Conservation (phyloP, 768 basidiomycete species). For the Lentinula raphanica region DNA sequence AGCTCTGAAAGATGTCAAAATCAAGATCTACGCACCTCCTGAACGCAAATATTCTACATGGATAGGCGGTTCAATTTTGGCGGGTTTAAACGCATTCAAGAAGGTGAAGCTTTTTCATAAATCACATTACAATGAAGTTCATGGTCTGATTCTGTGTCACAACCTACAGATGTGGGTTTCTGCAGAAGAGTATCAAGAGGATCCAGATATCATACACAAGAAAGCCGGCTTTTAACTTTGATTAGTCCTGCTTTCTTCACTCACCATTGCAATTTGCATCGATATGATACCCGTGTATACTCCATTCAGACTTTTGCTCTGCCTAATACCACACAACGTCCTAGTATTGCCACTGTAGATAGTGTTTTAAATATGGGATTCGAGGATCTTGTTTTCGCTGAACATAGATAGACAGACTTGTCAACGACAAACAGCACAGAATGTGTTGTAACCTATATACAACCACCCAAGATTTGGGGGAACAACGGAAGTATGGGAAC, state of each 20-base stretch:
- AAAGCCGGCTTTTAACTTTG: slow-evolving; percentile 77
- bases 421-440: not conserved
- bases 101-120: too few relatives aligned
- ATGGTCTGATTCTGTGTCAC: too few relatives aligned
- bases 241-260: not conserved
- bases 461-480: not conserved
- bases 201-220: slow-evolving; percentile 97
- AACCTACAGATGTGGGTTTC: slow-evolving; percentile 97
- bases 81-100: slow-evolving; percentile 95
- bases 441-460: too few relatives aligned
- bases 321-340: slow-evolving; percentile 6
- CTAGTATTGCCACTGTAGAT: slow-evolving; percentile 3
- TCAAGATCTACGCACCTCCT: slow-evolving; percentile 99
- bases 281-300: slow-evolving; percentile 8
- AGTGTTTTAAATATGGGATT: slow-evolving; percentile 3
- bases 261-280: slow-evolving; percentile 2
- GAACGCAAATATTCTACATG: slow-evolving; percentile 97
- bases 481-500: not conserved
- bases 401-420: not conserved
- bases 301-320: not conserved
- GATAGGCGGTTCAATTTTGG: slow-evolving; percentile 96
- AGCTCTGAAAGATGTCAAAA: slow-evolving; percentile 93
- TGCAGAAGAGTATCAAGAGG: slow-evolving; percentile 98
- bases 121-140: too few relatives aligned
- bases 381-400: not conserved